A percentile compares a stretch with the other conserved stretches of the same genome.
These are phyloP conservation scores for Neofusicoccum parvum DNA, from an alignment of 2,329 filamentous ascomycete genomes.

Conservation along the genomic window DNA sequence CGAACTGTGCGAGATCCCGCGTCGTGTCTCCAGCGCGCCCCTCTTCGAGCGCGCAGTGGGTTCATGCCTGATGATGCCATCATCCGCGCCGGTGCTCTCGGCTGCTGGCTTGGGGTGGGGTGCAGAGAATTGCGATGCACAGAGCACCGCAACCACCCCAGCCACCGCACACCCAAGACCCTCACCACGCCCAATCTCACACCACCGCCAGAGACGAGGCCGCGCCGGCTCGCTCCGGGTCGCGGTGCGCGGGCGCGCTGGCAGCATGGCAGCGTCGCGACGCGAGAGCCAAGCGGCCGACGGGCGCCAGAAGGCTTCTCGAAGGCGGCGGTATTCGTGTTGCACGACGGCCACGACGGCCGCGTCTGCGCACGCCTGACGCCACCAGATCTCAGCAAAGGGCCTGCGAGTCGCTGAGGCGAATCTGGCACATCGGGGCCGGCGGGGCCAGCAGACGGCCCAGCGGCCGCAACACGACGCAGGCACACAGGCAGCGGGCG, in stretches of 20 bases:
- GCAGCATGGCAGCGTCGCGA: background rate
- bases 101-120: constrained; percentile 1
- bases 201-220: background rate
- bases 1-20: constrained; percentile 15
- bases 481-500: background rate
- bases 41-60: background rate
- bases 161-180: background rate
- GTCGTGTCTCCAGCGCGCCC: background rate
- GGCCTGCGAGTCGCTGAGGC: background rate
- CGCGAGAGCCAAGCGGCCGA: background rate
- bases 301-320: background rate
- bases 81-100: constrained; percentile 5
- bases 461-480: background rate
- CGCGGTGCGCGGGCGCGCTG: background rate
- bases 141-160: background rate
- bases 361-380: constrained; percentile 1
- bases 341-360: background rate
- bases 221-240: background rate
- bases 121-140: constrained; percentile 13
- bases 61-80: constrained; percentile 4
- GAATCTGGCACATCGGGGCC: background rate
- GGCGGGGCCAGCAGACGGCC: background rate
- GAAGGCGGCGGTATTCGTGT: background rate
- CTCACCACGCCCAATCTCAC: background rate
- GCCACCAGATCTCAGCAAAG: constrained; percentile 4